A percentile compares a stretch with the other conserved stretches of the same genome.
phyloP scores from a whole-genome alignment of 2,329 filamentous ascomycete genomes.

The Penicillium sclerotiorum region DNA sequence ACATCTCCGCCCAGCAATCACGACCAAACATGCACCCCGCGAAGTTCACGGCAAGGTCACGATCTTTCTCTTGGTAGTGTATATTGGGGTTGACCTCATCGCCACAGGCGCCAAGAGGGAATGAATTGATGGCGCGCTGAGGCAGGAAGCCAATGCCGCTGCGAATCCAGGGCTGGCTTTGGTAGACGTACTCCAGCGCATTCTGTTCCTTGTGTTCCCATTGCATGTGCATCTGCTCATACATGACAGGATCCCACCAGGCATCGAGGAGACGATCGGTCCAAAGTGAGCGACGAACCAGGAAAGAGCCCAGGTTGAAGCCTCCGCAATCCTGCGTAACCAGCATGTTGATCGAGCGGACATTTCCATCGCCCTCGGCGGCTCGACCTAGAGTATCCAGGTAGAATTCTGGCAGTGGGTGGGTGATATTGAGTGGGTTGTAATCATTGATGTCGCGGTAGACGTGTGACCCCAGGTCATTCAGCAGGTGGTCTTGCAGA shows the following conservation, averaged over 20 bases:
- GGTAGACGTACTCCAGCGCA: constrained; percentile 88
- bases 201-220: constrained; percentile 99
- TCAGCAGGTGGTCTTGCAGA: constrained; percentile 87
- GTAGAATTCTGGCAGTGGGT: constrained; percentile 73
- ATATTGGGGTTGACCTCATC: constrained; percentile 63
- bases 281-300: constrained; percentile 82
- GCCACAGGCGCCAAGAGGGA: constrained; percentile 85
- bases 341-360: constrained; percentile 81
- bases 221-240: constrained; percentile 98
- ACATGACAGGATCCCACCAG: constrained; percentile 98
- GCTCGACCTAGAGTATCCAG: constrained; percentile 76
- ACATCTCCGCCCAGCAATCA: constrained; percentile 98
- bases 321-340: constrained; percentile 92
- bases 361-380: constrained; percentile 72
- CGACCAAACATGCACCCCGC: constrained; percentile 95
- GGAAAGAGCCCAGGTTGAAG: constrained; percentile 96
- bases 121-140: constrained; percentile 92
- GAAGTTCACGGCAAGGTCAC: constrained; percentile 98
- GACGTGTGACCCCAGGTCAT: constrained; percentile 69
- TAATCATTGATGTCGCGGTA: constrained; percentile 97
- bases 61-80: constrained; percentile 82
- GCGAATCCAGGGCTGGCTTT: constrained; percentile 88
- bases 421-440: constrained; percentile 91
- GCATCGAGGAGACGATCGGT: constrained; percentile 88
- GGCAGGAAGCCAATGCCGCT: constrained; percentile 85